phyloP scores from a whole-genome alignment of 176 grass and related monocot species.

The Otatea glauca region DNA sequence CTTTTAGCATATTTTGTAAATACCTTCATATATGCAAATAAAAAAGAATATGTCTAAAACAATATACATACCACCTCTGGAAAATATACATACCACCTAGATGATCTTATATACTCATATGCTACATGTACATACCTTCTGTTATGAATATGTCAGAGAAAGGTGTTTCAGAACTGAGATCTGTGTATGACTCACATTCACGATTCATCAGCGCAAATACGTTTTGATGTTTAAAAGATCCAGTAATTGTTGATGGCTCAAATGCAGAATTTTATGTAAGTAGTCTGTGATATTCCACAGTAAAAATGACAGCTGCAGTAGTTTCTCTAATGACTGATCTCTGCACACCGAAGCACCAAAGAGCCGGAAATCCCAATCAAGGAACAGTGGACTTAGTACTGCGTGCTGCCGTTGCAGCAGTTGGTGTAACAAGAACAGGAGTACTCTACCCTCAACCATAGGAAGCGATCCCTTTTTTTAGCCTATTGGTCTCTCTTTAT shows the following conservation, averaged over 20 bases:
- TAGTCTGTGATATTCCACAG: background rate
- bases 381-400: background rate
- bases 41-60: no score
- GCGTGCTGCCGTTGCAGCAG: background rate
- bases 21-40: no score
- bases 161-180: conserved; percentile 3
- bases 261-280: background rate
- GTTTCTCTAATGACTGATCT: conserved; percentile 2
- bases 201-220: background rate
- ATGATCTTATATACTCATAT: no score
- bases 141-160: background rate
- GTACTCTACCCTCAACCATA: background rate
- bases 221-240: background rate
- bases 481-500: no score
- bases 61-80: no score
- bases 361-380: conserved; percentile 4
- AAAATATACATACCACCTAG: no score
- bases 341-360: background rate
- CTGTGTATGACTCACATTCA: background rate
- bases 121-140: no score
- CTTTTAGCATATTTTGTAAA: no score
- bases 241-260: background rate
- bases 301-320: background rate
- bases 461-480: no score
- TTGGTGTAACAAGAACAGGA: background rate